These are phyloP conservation scores for Hanseniaspora lindneri DNA, from an alignment of 805 yeast species.

Conservation along the genomic window DNA sequence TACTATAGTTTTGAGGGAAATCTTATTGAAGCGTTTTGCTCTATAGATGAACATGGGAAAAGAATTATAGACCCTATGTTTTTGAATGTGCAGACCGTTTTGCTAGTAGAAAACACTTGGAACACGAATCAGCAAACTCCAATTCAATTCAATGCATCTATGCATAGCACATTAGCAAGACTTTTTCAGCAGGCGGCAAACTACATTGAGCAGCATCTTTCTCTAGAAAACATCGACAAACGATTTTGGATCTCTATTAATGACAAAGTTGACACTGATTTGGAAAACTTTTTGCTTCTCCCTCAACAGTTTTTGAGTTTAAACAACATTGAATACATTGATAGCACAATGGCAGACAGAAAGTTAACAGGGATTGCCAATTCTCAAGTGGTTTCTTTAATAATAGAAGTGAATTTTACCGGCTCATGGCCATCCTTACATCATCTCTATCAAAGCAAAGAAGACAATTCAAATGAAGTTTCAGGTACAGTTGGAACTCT, in stretches of 20 bases:
- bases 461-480: conserved; percentile 18
- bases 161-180: not conserved
- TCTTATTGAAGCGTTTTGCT: conserved; percentile 4
- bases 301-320: conserved; percentile 10
- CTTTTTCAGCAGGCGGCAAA: conserved; percentile 10
- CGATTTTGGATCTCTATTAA: conserved; percentile 9
- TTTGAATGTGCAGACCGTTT: conserved; percentile 1
- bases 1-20: conserved; percentile 12
- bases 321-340: conserved; percentile 3
- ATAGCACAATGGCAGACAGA: conserved; percentile 1
- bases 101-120: conserved; percentile 10
- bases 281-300: not conserved
- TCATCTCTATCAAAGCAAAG: conserved; percentile 10
- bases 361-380: not conserved
- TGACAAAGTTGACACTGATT: not conserved
- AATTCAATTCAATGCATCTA: not conserved
- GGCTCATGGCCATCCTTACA: conserved; percentile 13
- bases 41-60: not conserved
- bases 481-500: conserved; percentile 34
- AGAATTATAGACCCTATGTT: not conserved
- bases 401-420: conserved; percentile 11
- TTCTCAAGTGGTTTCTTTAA: not conserved
- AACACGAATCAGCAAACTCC: not conserved
- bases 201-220: not conserved
- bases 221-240: conserved; percentile 7